A percentile compares a stretch with the other conserved stretches of the same genome.
phyloP scores from a whole-genome alignment of 225 moss, liverwort and hornwort genomes.

The Physcomitrellopsis africana region DNA sequence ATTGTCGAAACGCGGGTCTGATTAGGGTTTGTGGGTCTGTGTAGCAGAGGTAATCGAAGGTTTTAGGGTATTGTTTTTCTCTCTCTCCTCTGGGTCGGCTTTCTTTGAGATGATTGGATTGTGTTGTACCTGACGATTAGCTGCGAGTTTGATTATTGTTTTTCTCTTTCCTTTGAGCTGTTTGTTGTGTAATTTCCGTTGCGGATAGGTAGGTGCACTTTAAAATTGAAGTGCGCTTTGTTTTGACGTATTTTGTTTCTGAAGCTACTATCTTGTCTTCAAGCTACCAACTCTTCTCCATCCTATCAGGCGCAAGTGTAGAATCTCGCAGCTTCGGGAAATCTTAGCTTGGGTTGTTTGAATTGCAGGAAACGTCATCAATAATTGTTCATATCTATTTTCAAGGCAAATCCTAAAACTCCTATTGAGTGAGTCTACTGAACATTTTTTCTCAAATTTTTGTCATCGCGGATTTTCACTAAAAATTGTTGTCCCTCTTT shows the following conservation, averaged over 20 bases:
- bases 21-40: neutral
- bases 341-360: neutral
- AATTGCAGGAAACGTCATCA: slow-evolving; percentile 1
- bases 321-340: neutral
- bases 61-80: neutral
- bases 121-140: slow-evolving; percentile 3
- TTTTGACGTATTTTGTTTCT: too few species aligned
- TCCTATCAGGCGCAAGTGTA: neutral
- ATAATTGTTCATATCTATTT: neutral
- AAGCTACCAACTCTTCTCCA: neutral
- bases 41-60: neutral
- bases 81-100: neutral
- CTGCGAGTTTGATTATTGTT: neutral
- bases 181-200: neutral
- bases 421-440: neutral
- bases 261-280: neutral
- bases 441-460: neutral
- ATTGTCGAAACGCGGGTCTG: neutral
- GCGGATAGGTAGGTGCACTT: neutral
- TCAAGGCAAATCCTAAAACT: neutral
- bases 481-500: neutral
- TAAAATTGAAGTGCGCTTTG: neutral
- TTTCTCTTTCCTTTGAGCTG: neutral
- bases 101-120: neutral
- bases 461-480: neutral